These are phyloP conservation scores for Oryza meyeriana DNA, from an alignment of 176 grass and related monocot species.

Conservation along the genomic window DNA sequence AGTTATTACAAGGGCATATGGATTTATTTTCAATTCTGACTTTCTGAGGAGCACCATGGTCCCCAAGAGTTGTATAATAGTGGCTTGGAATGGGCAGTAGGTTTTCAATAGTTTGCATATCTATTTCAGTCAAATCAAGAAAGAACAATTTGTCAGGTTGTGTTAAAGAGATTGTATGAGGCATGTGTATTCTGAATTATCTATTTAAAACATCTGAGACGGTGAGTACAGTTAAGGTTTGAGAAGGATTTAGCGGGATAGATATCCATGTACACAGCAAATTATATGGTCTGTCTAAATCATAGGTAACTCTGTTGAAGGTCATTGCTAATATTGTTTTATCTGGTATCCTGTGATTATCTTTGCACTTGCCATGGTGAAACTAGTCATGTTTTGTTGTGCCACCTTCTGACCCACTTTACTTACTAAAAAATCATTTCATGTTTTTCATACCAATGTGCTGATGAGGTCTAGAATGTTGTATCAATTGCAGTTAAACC, in stretches of 20 bases:
- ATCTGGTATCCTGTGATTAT: conserved; percentile 6
- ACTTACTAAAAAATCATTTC: background rate
- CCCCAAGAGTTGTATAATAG: background rate
- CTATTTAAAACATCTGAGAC: background rate
- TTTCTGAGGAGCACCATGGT: background rate
- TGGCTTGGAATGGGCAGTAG: background rate
- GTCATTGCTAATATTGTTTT: background rate
- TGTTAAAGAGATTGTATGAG: background rate
- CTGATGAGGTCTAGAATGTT: conserved; percentile 9
- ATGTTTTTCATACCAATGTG: conserved; percentile 13
- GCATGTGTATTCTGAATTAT: background rate
- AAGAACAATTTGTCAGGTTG: background rate
- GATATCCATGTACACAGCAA: background rate
- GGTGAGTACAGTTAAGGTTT: background rate
- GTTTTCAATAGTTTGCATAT: background rate
- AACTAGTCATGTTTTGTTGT: conserved; percentile 10
- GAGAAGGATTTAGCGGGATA: background rate
- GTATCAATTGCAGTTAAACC: conserved; percentile 48
- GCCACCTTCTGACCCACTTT: background rate
- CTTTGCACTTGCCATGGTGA: background rate
- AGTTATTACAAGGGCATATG: background rate
- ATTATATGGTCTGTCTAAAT: conserved; percentile 1
- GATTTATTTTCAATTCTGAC: background rate
- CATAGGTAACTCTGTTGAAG: background rate
- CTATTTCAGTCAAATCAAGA: background rate